Conservation (phyloP, 768 basidiomycete genomes). For the Crassisporium funariophilum region DNA sequence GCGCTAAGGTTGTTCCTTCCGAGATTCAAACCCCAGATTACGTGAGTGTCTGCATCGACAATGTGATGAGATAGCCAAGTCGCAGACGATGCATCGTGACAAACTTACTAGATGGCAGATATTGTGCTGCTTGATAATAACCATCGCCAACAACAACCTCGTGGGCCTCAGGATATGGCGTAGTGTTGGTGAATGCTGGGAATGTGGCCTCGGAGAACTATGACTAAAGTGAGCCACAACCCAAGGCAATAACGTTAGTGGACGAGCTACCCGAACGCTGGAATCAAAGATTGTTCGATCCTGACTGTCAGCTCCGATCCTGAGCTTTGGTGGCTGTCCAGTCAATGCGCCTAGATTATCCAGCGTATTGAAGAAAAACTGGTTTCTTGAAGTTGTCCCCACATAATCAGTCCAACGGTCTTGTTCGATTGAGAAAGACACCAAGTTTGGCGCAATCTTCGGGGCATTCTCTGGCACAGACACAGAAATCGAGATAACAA, state of each 20-base stretch:
- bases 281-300: slow-evolving; percentile 61
- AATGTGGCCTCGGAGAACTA: slow-evolving; percentile 53
- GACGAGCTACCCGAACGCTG: slow-evolving; percentile 42
- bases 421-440: slow-evolving; percentile 72
- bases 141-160: slow-evolving; percentile 57
- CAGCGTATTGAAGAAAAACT: slow-evolving; percentile 63
- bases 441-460: too few relatives aligned
- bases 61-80: too few relatives aligned
- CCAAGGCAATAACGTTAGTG: neutral
- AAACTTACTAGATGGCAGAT: slow-evolving; percentile 49
- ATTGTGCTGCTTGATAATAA: slow-evolving; percentile 54
- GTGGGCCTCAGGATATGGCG: slow-evolving; percentile 69
- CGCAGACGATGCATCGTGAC: too few relatives aligned
- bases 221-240: neutral
- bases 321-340: slow-evolving; percentile 54
- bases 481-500: too few relatives aligned
- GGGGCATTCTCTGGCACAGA: too few relatives aligned
- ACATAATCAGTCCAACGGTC: slow-evolving; percentile 73
- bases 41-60: slow-evolving; percentile 58
- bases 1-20: slow-evolving; percentile 54
- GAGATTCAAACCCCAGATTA: slow-evolving; percentile 72
- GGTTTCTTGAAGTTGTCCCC: slow-evolving; percentile 52
- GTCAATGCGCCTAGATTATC: slow-evolving; percentile 56
- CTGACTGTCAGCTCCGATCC: slow-evolving; percentile 60
- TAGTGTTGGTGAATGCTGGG: slow-evolving; percentile 45